Base-by-base conservation (phyloP, 305 asterid species). In the Solanum hybrid region DNA sequence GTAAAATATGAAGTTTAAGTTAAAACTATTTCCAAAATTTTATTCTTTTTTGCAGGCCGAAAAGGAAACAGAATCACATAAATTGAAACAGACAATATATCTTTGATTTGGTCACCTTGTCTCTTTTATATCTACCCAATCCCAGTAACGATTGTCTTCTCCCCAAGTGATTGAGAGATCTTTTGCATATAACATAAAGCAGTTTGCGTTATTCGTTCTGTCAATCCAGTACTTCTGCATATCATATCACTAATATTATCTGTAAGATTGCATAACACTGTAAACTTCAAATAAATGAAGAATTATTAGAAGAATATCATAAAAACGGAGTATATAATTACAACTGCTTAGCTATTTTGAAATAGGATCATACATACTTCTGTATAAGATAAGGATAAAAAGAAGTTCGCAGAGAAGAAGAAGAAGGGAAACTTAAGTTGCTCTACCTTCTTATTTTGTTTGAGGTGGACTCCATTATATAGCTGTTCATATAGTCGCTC, bases 191-290 rank as follows among this genome's bases (percentile, higher is more conserved):
- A 95, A 37, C 91, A 93, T 91, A 93, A 97, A 95, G 93, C 97
- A 93, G 93, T 95, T 95, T 92, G 89, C 75, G 85, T 91, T 92
- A 11, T 90, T 87, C 89, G 89, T 93, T 92, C 89, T 92, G 79
- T 94, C 96, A 35, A 94, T 92, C 98, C 96, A 94, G 89, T 93
- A 95, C 91, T 94, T 95, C 98, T 95, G 95, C 94, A 91, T 81
- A 73, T 79, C 29, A 39, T 88, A 78, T 78, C n/a, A 42, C n/a
- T 83, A 51, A 42, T 83, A 46, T 82, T 29, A 40, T 84, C 9
- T 14, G n/a, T 14, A 26, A 83, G 83, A 77, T 20, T 78, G 51
- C 46, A 42, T 46, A 8, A 83, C 12, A 39, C 24, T 39, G 7
- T 39, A 24, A 39, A 24, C 73, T 83, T n/a, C 73, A 40, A 39